Evolutionary conservation across 495 filamentous ascomycete species (phyloP), one percentile per base, ranked within the genome.

Genomic region (Xylaria bambusicola): DNA sequence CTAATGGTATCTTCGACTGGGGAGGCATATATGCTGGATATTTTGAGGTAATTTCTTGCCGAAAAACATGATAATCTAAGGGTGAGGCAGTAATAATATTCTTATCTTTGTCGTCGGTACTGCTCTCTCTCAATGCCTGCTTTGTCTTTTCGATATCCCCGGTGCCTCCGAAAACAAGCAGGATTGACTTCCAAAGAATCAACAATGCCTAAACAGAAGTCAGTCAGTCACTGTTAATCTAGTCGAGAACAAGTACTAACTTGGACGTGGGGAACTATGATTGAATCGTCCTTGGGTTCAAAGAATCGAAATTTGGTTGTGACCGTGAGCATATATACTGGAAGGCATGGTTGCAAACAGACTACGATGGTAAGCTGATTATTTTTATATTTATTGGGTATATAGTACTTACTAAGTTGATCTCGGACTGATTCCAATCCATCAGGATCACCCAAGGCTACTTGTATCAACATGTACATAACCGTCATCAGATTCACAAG

Each of bases 1-100:
- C 92, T 1, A 98, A 79, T 1, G 93, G 91, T 58, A 98, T 85
- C 12, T 89, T 73, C 1, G 90, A 86, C 24, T 84, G 87, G 21
- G 94, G 95, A 4, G 94, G 93, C 60, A 92, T 87, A 71, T 98
- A 98, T 4, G 95, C 89, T 5, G 94, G 94, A 67, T 98, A 98
- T 76, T 98, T 98, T 0, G 94, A 98, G n/a, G 87, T 96, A 62
- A 98, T 92, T 71, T 98, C 94, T 71, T 98, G 93, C 24, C 95
- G 86, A 68, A 98, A 98, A 12, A 91, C 80, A 68, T 98, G 93
- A 67, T 98, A 98, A 66, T 98, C 95, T 9, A 98, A 79, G 12
- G 95, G 94, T 9, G 93, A 96, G 5, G 94, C 92, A 1, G 87
- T 95, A 56, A 98, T 91, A 36, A 91, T 73, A 72, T 71, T 74